Conservation (phyloP, 1,284 basidiomycete species). For the Gomphus sp. region DNA sequence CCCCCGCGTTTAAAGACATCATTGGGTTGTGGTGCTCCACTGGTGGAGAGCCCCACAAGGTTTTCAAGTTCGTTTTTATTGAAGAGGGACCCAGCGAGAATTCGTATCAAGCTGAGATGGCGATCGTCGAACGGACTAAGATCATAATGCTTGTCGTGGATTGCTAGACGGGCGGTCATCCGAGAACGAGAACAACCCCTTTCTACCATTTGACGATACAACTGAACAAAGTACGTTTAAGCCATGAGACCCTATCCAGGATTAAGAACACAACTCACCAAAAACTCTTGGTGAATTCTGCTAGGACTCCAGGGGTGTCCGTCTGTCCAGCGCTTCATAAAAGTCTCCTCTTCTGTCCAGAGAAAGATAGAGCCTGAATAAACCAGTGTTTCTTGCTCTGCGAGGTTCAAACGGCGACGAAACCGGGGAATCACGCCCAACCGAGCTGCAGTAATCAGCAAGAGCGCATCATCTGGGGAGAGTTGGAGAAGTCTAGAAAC, state of each 20-base stretch:
- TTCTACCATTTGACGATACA: slow-evolving; percentile 68
- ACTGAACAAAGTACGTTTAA: slow-evolving; percentile 25
- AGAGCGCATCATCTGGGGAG: slow-evolving; percentile 69
- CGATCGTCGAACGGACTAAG: slow-evolving; percentile 9
- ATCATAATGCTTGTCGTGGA: slow-evolving; percentile 9
- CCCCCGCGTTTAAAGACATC: slow-evolving; percentile 64
- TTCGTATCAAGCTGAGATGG: slow-evolving; percentile 22
- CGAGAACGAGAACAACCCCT: slow-evolving; percentile 38
- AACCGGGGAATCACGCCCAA: slow-evolving; percentile 67
- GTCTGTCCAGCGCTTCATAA: slow-evolving; percentile 82
- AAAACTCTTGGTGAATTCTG: slow-evolving; percentile 72
- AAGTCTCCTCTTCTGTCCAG: slow-evolving; percentile 74
- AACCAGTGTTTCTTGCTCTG: slow-evolving; percentile 65
- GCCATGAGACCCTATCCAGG: not conserved
- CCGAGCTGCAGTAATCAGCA: slow-evolving; percentile 69
- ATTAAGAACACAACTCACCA: slow-evolving; percentile 30
- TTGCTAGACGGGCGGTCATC: slow-evolving; percentile 11
- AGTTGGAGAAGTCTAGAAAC: slow-evolving; percentile 26
- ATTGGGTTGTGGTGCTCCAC: slow-evolving; percentile 19
- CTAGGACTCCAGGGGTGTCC: slow-evolving; percentile 76
- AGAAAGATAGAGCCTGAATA: slow-evolving; percentile 75
- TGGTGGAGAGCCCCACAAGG: not conserved
- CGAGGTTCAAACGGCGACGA: slow-evolving; percentile 68
- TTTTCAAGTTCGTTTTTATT: slow-evolving; percentile 26
- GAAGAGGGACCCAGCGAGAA: slow-evolving; percentile 23